Percentiles rank a stretch among this genome's conserved stretches.
Conservation (phyloP, 805 yeast species). For the Myxozyma sirexii region DNA sequence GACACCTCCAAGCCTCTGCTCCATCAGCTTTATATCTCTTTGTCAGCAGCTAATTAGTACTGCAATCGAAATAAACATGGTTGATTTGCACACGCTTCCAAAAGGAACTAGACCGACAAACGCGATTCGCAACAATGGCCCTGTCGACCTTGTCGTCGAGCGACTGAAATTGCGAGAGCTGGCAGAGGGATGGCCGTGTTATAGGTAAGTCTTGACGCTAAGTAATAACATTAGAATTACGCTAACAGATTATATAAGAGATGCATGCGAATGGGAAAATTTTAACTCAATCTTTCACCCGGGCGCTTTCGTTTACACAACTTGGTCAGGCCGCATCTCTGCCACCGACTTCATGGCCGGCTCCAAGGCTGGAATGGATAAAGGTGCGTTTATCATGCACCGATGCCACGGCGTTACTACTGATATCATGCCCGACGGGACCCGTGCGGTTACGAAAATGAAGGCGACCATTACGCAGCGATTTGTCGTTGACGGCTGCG, state of each 20-base stretch:
- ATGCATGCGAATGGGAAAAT: constrained; percentile 12
- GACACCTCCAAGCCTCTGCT: too few relatives aligned
- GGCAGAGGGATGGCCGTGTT: constrained; percentile 12
- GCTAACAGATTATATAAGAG: neutral
- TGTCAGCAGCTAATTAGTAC: too few relatives aligned
- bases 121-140: constrained; percentile 12
- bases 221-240: neutral
- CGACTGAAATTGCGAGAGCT: constrained; percentile 5
- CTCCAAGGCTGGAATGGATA: constrained; percentile 4
- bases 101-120: neutral
- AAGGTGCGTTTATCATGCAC: constrained; percentile 6
- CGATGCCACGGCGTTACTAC: constrained; percentile 4
- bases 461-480: constrained; percentile 13
- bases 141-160: constrained; percentile 2
- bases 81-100: constrained; percentile 2
- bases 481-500: constrained; percentile 1
- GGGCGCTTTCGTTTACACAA: constrained; percentile 4
- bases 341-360: neutral
- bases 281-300: constrained; percentile 5
- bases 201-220: neutral
- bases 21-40: too few relatives aligned
- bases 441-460: constrained; percentile 8
- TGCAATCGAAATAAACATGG: neutral
- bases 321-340: constrained; percentile 6
- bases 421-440: neutral